These are phyloP conservation scores for Wickerhamomyces ciferrii DNA, from an alignment of 805 yeast species.

Conservation along the genomic window DNA sequence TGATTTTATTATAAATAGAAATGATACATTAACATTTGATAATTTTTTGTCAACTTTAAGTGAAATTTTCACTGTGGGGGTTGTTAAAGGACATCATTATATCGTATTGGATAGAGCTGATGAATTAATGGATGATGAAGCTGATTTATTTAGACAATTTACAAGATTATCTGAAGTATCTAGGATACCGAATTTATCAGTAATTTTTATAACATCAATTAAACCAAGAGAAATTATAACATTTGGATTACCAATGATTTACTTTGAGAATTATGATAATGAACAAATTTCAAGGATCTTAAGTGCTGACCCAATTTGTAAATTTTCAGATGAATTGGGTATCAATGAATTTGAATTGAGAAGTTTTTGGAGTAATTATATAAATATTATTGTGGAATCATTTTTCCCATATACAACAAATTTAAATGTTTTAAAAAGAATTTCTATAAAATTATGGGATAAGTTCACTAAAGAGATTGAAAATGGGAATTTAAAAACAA, in stretches of 20 bases:
- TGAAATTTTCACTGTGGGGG: constrained; percentile 6
- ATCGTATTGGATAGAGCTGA: constrained; percentile 20
- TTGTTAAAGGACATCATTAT: constrained; percentile 14
- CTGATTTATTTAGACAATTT: constrained; percentile 11
- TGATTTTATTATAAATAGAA: constrained; percentile 5
- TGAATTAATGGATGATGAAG: constrained; percentile 17
- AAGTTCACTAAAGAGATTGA: constrained; percentile 15
- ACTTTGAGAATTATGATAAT: constrained; percentile 13
- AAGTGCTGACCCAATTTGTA: neutral
- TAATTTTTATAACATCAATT: constrained; percentile 14
- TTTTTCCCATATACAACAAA: constrained; percentile 18
- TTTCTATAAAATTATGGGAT: constrained; percentile 17
- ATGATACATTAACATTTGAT: constrained; percentile 14
- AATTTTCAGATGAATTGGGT: constrained; percentile 6
- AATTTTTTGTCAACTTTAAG: constrained; percentile 12
- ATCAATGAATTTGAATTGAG: neutral
- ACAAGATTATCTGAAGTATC: constrained; percentile 16
- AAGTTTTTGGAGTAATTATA: constrained; percentile 18
- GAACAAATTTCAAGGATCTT: constrained; percentile 10
- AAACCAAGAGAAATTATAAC: constrained; percentile 15
- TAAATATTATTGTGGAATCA: constrained; percentile 18
- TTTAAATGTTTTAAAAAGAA: constrained; percentile 10
- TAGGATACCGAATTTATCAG: constrained; percentile 9
- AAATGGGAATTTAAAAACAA: constrained; percentile 6
- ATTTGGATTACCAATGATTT: constrained; percentile 12